Evolutionary conservation across 192 early-diverging fungal species (phyloP).

Genomic region (Chytriomyces hyalinus): DNA sequence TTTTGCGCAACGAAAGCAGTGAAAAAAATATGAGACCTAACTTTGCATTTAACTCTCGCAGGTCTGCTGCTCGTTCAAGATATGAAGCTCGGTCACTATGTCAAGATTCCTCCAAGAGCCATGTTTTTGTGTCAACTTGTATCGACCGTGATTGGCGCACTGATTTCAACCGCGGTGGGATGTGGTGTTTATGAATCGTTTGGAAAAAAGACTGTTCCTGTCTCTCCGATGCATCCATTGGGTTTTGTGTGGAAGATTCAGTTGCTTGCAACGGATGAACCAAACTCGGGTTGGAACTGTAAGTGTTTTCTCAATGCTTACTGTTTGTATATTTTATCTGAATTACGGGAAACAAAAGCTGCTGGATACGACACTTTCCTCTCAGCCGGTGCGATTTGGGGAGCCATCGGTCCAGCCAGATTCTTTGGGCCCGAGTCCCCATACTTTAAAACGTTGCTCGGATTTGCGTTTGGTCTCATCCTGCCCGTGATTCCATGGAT

Average conservation of each 20-base stretch:
- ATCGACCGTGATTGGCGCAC: constrained; percentile 68
- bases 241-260: not conserved
- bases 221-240: not conserved
- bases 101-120: constrained; percentile 75
- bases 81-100: constrained; percentile 68
- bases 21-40: too few species aligned
- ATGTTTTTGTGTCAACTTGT: constrained; percentile 78
- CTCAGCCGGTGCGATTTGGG: constrained; percentile 42
- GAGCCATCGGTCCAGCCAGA: constrained; percentile 65
- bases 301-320: not conserved
- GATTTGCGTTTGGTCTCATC: constrained; percentile 38
- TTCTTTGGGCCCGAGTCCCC: constrained; percentile 56
- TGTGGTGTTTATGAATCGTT: constrained; percentile 35
- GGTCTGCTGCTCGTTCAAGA: constrained; percentile 65
- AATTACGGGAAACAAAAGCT: too few species aligned
- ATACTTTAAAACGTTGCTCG: constrained; percentile 26
- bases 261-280: not conserved
- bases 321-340: too few species aligned
- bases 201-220: constrained; percentile 14
- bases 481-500: constrained; percentile 46
- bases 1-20: constrained; percentile 54
- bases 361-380: constrained; percentile 27
- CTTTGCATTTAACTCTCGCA: too few species aligned
- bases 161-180: constrained; percentile 57
- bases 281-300: not conserved